Evolutionary conservation across 2,329 filamentous ascomycete species (phyloP).

Genomic region (Exserohilum turcica): DNA sequence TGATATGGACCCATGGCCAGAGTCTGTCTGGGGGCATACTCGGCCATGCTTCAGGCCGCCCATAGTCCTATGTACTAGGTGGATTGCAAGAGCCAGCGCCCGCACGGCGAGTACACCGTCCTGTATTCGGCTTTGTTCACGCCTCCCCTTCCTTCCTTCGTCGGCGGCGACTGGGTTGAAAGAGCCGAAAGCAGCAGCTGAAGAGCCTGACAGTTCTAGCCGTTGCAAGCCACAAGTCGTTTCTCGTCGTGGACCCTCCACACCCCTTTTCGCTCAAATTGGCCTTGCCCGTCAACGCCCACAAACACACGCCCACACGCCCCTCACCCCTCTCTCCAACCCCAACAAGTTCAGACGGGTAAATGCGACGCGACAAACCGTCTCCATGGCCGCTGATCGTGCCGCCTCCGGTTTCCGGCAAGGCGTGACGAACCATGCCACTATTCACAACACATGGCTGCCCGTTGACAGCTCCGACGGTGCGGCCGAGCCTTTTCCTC

Average conservation of each 20-base stretch:
- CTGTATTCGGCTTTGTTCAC: slow-evolving; percentile 1
- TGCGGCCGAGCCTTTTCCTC: slow-evolving; percentile 2
- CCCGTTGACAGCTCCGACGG: not conserved
- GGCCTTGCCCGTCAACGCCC: not conserved
- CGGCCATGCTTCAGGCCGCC: slow-evolving; percentile 27
- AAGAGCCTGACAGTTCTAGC: slow-evolving; percentile 30
- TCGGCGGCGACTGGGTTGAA: slow-evolving; percentile 22
- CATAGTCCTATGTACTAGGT: slow-evolving; percentile 13
- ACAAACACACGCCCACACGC: not conserved
- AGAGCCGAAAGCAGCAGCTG: not conserved
- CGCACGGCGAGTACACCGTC: not conserved
- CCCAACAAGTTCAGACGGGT: slow-evolving; percentile 6
- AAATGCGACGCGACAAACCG: slow-evolving; percentile 5
- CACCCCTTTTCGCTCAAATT: slow-evolving; percentile 8
- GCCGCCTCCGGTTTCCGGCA: slow-evolving; percentile 7
- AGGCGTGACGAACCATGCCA: slow-evolving; percentile 7
- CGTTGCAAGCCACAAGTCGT: slow-evolving; percentile 12
- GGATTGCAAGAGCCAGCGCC: slow-evolving; percentile 10
- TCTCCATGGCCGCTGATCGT: not conserved
- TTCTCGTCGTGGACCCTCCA: not conserved
- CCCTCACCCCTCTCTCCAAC: no score
- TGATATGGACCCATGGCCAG: no score
- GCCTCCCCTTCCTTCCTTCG: not conserved
- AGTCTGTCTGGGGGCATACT: slow-evolving; percentile 10
- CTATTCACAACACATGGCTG: not conserved